Evolutionary conservation across 2,329 filamentous ascomycete genomes (phyloP), one percentile per base, ranked within the genome.

Genomic region (Fusarium illudens): DNA sequence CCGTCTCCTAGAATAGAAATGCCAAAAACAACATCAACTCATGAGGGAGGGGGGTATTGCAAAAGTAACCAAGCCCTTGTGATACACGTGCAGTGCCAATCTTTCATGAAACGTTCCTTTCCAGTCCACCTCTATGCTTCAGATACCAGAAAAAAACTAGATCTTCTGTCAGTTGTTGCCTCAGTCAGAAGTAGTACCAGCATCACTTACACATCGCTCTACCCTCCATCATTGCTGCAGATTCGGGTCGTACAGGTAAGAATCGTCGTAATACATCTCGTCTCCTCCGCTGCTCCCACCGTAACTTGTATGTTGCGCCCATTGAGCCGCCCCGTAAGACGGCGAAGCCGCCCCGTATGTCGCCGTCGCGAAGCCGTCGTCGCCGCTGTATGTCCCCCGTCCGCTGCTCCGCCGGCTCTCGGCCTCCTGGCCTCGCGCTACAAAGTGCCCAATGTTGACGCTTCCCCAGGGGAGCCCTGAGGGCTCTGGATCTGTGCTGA

Each of bases 391-490:
- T 51, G 77, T 81, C 55, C 73, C 79, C 15, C 75, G 75, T 9
- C 78, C 76, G 68, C 81, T 82, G 61, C 80, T 81, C 9, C 80
- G 80, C 30, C 79, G 78, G 68, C 82, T 83, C 61, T 82, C 79
- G 8, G 78, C 78, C 68, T 86, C 84, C 71, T 86, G 84, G 46
- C 86, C 86, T 52, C 81, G 79, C 8, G 82, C 76, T 0, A 87
- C 77, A 25, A 87, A 80, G 68, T 84, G 83, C 36, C 81, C 84
- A 78, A 93, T 83, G 64, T 85, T 90, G 67, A 92, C 78, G 19
- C 89, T 86, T 33, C 91, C 91, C 91, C 90, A 93, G 0, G 91
- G 91, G 4, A 93, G 80, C 0, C 91, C 91, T 0, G 89, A 89
- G 3, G 87, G 82, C 12, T 85, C 82, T 33, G 79, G 72, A 50